Evolutionary conservation across 2,329 filamentous ascomycete genomes (phyloP).

Genomic region (Ascochyta koolunga): DNA sequence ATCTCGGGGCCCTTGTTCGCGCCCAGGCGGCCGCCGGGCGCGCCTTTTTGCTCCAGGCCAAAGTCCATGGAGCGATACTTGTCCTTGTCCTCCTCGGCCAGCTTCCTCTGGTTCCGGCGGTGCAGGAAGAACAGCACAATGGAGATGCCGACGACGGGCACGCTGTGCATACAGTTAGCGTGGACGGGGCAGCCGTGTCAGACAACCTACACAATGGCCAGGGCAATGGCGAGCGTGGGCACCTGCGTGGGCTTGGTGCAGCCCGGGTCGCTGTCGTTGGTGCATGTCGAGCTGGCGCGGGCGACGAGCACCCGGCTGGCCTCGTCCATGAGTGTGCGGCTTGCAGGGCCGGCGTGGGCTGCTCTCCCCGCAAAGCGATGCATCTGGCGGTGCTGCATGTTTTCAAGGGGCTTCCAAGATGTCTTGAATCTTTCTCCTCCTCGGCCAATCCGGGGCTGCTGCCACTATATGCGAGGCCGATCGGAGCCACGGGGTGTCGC

Average conservation of each 20-base stretch:
- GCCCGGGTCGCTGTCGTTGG: slow-evolving; percentile 40
- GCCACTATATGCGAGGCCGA: slow-evolving; percentile 26
- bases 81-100: slow-evolving; percentile 81
- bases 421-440: slow-evolving; percentile 17
- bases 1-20: slow-evolving; percentile 55
- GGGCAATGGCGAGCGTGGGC: slow-evolving; percentile 41
- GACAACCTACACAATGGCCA: slow-evolving; percentile 42
- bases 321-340: slow-evolving; percentile 31
- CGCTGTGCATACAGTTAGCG: slow-evolving; percentile 58
- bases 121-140: slow-evolving; percentile 78
- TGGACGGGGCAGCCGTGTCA: neutral
- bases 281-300: slow-evolving; percentile 33
- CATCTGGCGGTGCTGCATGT: slow-evolving; percentile 41
- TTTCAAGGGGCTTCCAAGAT: slow-evolving; percentile 6
- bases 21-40: slow-evolving; percentile 33
- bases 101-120: slow-evolving; percentile 73
- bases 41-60: slow-evolving; percentile 67
- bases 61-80: slow-evolving; percentile 93
- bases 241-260: slow-evolving; percentile 45
- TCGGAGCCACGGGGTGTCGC: slow-evolving; percentile 11
- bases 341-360: slow-evolving; percentile 26
- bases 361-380: slow-evolving; percentile 38
- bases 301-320: slow-evolving; percentile 37
- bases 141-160: slow-evolving; percentile 73
- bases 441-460: slow-evolving; percentile 25